Evolutionary conservation across 2,329 filamentous ascomycete species (phyloP).

Genomic region (Fusarium annulatum): DNA sequence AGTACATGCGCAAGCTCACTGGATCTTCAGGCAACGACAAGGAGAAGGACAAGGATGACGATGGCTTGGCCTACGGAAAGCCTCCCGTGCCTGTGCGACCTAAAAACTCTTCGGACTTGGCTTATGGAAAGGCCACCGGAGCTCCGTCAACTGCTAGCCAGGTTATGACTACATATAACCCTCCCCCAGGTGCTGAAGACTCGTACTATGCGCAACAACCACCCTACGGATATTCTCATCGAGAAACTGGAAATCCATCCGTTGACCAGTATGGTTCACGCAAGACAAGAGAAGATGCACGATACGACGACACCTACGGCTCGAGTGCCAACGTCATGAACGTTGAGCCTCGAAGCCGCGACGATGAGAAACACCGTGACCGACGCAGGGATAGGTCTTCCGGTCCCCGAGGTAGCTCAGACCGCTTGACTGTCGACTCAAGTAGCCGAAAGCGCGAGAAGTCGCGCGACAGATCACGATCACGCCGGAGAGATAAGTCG

Average conservation of each 20-base stretch:
- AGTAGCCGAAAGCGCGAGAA: conserved; percentile 42
- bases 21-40: conserved; percentile 46
- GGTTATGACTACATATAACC: conserved; percentile 44
- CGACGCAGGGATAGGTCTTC: conserved; percentile 47
- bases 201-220: conserved; percentile 26
- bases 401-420: conserved; percentile 34
- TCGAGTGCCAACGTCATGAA: conserved; percentile 55
- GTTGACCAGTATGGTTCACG: conserved; percentile 35
- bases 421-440: conserved; percentile 37
- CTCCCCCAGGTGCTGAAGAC: conserved; percentile 8
- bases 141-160: conserved; percentile 39
- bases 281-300: conserved; percentile 37
- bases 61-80: conserved; percentile 64
- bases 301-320: conserved; percentile 51
- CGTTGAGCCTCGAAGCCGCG: conserved; percentile 53
- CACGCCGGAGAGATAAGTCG: conserved; percentile 41
- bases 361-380: conserved; percentile 51
- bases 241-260: conserved; percentile 29
- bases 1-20: conserved; percentile 56
- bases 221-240: conserved; percentile 28
- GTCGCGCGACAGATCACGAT: conserved; percentile 40
- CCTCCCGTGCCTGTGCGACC: conserved; percentile 43
- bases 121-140: conserved; percentile 40
- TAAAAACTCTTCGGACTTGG: conserved; percentile 36
- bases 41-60: conserved; percentile 56